These are phyloP conservation scores for Stagonosporopsis tanaceti DNA, from an alignment of 2,329 filamentous ascomycete species.

Conservation along the genomic window DNA sequence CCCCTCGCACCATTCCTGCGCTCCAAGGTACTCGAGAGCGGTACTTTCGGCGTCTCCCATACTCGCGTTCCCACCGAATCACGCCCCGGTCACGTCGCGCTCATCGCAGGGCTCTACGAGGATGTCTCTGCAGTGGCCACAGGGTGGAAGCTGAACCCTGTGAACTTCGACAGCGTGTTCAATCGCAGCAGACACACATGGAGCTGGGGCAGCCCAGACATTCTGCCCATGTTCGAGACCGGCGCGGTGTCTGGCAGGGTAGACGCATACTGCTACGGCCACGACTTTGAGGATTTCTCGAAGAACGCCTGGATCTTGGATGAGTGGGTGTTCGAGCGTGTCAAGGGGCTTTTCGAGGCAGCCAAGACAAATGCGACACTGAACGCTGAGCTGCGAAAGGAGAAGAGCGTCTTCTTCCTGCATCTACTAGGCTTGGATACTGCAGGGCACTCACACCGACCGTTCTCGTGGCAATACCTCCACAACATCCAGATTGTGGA, in stretches of 20 bases:
- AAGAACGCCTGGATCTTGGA: conserved; percentile 82
- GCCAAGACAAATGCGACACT: conserved; percentile 81
- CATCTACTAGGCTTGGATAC: conserved; percentile 94
- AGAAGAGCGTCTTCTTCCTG: conserved; percentile 93
- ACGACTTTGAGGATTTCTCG: conserved; percentile 90
- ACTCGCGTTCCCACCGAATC: conserved; percentile 97
- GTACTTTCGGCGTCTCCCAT: conserved; percentile 96
- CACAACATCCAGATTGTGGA: conserved; percentile 96
- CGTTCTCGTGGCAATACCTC: conserved; percentile 94
- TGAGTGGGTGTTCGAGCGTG: conserved; percentile 93
- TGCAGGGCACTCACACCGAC: conserved; percentile 82
- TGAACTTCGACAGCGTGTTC: conserved; percentile 98
- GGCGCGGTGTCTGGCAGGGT: conserved; percentile 89
- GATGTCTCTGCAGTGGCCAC: conserved; percentile 97
- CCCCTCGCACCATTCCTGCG: conserved; percentile 91
- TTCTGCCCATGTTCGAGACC: conserved; percentile 94
- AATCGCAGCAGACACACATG: conserved; percentile 96
- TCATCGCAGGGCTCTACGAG: conserved; percentile 96
- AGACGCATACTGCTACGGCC: conserved; percentile 83
- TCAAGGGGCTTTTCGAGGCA: conserved; percentile 83
- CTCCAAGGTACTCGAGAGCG: conserved; percentile 84
- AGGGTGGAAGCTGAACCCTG: conserved; percentile 97
- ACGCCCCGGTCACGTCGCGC: conserved; percentile 91
- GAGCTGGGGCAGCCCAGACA: conserved; percentile 99
- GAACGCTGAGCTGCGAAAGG: conserved; percentile 74